Evolutionary conservation across 2,329 filamentous ascomycete genomes (phyloP).

Genomic region (Aureobasidium zeae): DNA sequence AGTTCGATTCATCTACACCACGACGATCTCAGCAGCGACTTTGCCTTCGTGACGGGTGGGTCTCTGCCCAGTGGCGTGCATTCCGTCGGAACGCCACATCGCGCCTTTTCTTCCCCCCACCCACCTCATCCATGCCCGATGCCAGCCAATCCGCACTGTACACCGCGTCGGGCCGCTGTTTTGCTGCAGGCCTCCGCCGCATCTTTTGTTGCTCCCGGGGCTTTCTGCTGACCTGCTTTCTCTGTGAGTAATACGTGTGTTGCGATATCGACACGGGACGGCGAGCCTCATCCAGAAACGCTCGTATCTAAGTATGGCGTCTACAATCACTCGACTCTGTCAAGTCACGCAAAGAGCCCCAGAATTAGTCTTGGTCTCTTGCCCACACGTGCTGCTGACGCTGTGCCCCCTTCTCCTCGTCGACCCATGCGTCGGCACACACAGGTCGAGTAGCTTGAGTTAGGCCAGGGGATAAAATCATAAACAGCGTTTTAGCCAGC

Average conservation of each 20-base stretch:
- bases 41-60: slow-evolving; percentile 14
- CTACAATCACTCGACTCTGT: not conserved
- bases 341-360: slow-evolving; percentile 8
- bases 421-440: too few relatives aligned
- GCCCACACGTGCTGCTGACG: slow-evolving; percentile 12
- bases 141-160: slow-evolving; percentile 13
- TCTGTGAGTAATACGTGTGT: slow-evolving; percentile 5
- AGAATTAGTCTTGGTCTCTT: slow-evolving; percentile 10
- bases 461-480: slow-evolving; percentile 15
- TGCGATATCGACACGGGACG: slow-evolving; percentile 8
- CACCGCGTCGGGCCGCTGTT: slow-evolving; percentile 15
- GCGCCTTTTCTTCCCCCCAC: slow-evolving; percentile 15
- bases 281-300: slow-evolving; percentile 11
- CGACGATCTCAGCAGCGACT: slow-evolving; percentile 15
- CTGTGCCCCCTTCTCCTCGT: slow-evolving; percentile 15
- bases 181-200: slow-evolving; percentile 12
- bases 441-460: not conserved
- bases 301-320: not conserved
- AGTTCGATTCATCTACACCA: too few relatives aligned
- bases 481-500: slow-evolving; percentile 16
- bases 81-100: slow-evolving; percentile 15
- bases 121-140: slow-evolving; percentile 13
- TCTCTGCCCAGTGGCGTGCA: slow-evolving; percentile 10
- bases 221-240: slow-evolving; percentile 15
- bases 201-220: slow-evolving; percentile 11